These are phyloP conservation scores for Podospora conica DNA, from an alignment of 495 filamentous ascomycete genomes.

Conservation along the genomic window DNA sequence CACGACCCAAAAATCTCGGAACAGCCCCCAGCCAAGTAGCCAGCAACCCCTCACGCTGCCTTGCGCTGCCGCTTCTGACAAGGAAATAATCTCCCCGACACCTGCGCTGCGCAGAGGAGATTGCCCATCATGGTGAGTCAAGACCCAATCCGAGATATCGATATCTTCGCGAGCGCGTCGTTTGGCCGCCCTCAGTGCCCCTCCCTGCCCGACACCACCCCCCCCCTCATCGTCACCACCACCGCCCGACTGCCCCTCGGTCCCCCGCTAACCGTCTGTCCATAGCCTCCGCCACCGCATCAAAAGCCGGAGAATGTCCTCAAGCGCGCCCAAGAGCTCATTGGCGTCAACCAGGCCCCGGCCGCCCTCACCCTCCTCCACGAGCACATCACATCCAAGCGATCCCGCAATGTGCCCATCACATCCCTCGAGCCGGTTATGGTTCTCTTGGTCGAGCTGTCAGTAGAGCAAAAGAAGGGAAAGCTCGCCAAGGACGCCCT, in stretches of 20 bases:
- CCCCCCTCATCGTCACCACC: neutral
- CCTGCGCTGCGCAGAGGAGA: conserved; percentile 30
- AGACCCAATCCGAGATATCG: neutral
- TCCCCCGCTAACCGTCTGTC: conserved; percentile 11
- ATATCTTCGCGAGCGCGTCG: neutral
- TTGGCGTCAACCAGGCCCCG: conserved; percentile 87
- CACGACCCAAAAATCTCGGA: conserved; percentile 33
- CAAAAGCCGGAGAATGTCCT: conserved; percentile 98
- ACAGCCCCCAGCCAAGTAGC: conserved; percentile 28
- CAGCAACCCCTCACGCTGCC: conserved; percentile 26
- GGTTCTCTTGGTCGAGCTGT: conserved; percentile 94
- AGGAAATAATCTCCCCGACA: conserved; percentile 24
- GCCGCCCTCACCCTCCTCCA: conserved; percentile 92
- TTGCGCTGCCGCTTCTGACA: conserved; percentile 23
- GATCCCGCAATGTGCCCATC: conserved; percentile 96
- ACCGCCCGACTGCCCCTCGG: conserved; percentile 1
- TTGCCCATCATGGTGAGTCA: conserved; percentile 39
- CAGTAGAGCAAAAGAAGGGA: conserved; percentile 92
- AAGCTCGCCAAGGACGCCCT: conserved; percentile 97
- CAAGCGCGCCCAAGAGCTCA: conserved; percentile 96
- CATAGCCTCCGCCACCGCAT: conserved; percentile 90
- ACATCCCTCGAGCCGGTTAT: conserved; percentile 95
- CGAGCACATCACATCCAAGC: conserved; percentile 97
- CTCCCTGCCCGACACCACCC: conserved; percentile 8
- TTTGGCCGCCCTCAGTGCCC: neutral